A percentile compares a stretch with the other conserved stretches of the same genome.
These are phyloP conservation scores for Botrytis sinoallii DNA, from an alignment of 2,329 filamentous ascomycete genomes.

Conservation along the genomic window DNA sequence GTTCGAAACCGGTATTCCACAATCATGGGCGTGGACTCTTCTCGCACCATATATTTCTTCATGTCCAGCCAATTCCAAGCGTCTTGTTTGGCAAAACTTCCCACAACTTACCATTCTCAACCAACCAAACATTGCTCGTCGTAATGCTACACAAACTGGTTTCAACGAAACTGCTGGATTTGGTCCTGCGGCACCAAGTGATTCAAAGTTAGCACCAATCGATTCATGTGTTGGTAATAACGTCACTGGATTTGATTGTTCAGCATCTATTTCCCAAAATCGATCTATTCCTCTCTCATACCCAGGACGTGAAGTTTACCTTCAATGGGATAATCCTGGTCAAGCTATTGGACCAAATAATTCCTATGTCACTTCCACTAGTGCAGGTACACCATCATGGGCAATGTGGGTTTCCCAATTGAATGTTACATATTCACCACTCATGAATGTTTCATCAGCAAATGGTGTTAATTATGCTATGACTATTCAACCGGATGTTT, in stretches of 20 bases:
- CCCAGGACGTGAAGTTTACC: slow-evolving; percentile 66
- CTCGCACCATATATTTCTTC: slow-evolving; percentile 77
- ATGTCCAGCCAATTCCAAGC: slow-evolving; percentile 70
- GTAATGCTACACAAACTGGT: slow-evolving; percentile 59
- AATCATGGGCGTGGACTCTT: slow-evolving; percentile 81
- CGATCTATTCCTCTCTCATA: slow-evolving; percentile 68
- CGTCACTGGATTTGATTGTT: slow-evolving; percentile 54
- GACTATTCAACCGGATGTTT: slow-evolving; percentile 69
- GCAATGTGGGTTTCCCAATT: slow-evolving; percentile 77
- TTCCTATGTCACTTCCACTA: slow-evolving; percentile 67
- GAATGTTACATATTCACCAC: slow-evolving; percentile 66
- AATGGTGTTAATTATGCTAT: slow-evolving; percentile 38
- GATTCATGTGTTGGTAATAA: slow-evolving; percentile 58
- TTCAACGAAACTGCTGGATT: slow-evolving; percentile 63
- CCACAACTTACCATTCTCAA: slow-evolving; percentile 69
- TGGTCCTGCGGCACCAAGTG: slow-evolving; percentile 39
- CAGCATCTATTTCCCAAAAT: slow-evolving; percentile 65
- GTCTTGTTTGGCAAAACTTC: slow-evolving; percentile 82
- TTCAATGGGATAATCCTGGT: slow-evolving; percentile 72
- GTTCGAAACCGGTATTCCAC: slow-evolving; percentile 76
- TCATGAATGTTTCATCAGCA: slow-evolving; percentile 49
- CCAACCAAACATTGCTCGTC: slow-evolving; percentile 70
- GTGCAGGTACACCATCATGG: slow-evolving; percentile 58
- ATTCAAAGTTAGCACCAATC: slow-evolving; percentile 40
- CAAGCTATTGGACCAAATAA: slow-evolving; percentile 73